A percentile compares a stretch with the other conserved stretches of the same genome.
Conservation (phyloP, 768 basidiomycete species). For the Kwoniella europaea region DNA sequence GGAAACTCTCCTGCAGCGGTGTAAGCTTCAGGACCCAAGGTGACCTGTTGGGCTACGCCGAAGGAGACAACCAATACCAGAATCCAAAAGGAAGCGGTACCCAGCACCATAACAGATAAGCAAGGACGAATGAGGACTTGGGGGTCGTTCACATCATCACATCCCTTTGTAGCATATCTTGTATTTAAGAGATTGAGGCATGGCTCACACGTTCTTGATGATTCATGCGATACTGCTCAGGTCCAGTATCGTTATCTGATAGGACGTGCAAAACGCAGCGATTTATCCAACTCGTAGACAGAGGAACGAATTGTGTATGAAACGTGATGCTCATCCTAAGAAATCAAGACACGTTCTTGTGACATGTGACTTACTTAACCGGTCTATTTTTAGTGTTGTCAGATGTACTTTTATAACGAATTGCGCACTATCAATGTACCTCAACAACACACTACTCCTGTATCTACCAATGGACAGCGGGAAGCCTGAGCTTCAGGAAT, state of each 20-base stretch:
- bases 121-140: slow-evolving; percentile 4
- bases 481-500: no score
- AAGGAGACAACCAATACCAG: background rate
- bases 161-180: background rate
- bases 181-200: background rate
- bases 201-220: background rate
- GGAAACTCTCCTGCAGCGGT: slow-evolving; percentile 23
- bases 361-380: background rate
- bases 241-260: no score
- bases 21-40: slow-evolving; percentile 3
- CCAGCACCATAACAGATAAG: background rate
- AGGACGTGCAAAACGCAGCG: no score
- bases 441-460: background rate
- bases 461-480: no score
- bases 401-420: background rate
- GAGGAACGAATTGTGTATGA: background rate
- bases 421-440: background rate
- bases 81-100: background rate
- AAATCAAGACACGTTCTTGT: background rate
- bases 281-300: no score
- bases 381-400: background rate
- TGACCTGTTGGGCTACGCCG: slow-evolving; percentile 1
- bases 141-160: background rate
- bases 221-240: no score
- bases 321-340: background rate